A percentile compares a stretch with the other conserved stretches of the same genome.
Evolutionary conservation across 2,329 filamentous ascomycete genomes (phyloP).

Genomic region (Coniella vitis): DNA sequence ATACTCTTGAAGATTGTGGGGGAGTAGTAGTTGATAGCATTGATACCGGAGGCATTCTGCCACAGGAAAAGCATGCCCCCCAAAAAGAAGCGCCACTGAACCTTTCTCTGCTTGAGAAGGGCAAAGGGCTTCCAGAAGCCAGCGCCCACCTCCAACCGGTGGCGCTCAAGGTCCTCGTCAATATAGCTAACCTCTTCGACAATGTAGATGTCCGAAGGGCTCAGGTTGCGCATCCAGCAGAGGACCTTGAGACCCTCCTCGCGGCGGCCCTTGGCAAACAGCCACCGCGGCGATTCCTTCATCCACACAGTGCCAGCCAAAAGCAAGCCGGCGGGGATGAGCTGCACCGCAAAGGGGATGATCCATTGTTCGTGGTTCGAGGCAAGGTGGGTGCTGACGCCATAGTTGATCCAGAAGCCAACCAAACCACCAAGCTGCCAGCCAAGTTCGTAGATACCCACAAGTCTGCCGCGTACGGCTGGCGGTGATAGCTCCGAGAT

Average conservation of each 20-base stretch:
- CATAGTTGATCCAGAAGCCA: constrained; percentile 62
- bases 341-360: constrained; percentile 59
- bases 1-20: constrained; percentile 59
- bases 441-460: constrained; percentile 61
- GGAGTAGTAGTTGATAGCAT: constrained; percentile 71
- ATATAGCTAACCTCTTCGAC: constrained; percentile 66
- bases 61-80: constrained; percentile 70
- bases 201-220: constrained; percentile 55
- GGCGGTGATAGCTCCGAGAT: constrained; percentile 55
- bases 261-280: constrained; percentile 54
- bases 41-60: constrained; percentile 73
- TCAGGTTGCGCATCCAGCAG: constrained; percentile 58
- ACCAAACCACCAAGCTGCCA: constrained; percentile 59
- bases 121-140: constrained; percentile 72
- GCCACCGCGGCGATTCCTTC: constrained; percentile 62
- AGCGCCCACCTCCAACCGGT: constrained; percentile 54
- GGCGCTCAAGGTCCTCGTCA: constrained; percentile 61
- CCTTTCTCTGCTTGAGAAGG: constrained; percentile 45
- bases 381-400: constrained; percentile 44
- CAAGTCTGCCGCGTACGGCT: constrained; percentile 56
- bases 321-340: constrained; percentile 59
- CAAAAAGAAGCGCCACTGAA: constrained; percentile 66
- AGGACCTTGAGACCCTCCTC: constrained; percentile 52
- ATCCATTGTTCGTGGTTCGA: constrained; percentile 51
- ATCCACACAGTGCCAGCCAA: constrained; percentile 54